phyloP scores from a whole-genome alignment of 306 rosid genomes.

The Lagenaria siceraria region DNA sequence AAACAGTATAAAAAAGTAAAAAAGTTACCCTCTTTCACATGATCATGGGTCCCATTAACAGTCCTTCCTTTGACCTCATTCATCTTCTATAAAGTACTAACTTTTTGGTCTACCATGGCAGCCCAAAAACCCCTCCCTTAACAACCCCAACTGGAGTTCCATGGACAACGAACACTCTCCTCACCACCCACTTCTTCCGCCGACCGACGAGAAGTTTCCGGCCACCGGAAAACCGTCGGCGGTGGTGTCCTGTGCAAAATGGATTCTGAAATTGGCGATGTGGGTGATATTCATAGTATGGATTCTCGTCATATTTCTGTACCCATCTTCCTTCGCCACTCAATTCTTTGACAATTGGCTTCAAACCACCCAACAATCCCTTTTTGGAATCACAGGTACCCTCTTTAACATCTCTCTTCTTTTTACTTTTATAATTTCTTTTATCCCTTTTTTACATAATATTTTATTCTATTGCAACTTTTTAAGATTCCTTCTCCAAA shows the following conservation, averaged over 20 bases:
- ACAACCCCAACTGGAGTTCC: background rate
- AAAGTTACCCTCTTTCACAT: too few relatives aligned
- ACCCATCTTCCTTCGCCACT: slow-evolving; percentile 26
- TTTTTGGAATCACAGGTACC: slow-evolving; percentile 54
- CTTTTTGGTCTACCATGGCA: too few relatives aligned
- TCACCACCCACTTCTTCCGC: slow-evolving; percentile 30
- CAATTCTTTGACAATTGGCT: slow-evolving; percentile 13
- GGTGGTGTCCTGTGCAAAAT: slow-evolving; percentile 24
- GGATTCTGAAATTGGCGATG: slow-evolving; percentile 41
- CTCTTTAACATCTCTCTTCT: background rate
- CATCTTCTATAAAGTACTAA: background rate
- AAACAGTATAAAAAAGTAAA: too few relatives aligned
- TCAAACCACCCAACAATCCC: slow-evolving; percentile 13
- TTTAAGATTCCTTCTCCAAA: background rate
- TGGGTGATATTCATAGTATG: slow-evolving; percentile 38
- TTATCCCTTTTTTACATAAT: too few relatives aligned
- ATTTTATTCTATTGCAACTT: background rate
- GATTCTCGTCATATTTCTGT: slow-evolving; percentile 36
- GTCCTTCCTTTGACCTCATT: background rate
- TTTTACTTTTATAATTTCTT: background rate
- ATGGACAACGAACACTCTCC: slow-evolving; percentile 10
- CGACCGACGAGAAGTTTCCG: background rate
- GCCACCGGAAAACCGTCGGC: background rate
- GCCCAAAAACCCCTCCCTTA: background rate
- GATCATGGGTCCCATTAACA: too few relatives aligned